phyloP scores from a whole-genome alignment of 2,329 filamentous ascomycete species.

The Diaporthe sp. region DNA sequence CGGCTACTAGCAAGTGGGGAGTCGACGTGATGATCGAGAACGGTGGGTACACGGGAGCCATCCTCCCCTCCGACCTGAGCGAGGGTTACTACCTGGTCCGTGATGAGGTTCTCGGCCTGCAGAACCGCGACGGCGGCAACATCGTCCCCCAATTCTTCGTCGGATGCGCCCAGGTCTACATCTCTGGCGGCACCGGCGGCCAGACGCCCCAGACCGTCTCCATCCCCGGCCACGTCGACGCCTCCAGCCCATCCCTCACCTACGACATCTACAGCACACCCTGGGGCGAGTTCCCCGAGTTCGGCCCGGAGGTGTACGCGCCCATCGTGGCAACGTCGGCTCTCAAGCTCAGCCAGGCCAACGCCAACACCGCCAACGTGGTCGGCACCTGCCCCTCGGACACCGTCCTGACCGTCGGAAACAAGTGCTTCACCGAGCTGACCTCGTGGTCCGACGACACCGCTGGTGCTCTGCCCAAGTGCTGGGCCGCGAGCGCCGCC shows the following conservation, averaged over 20 bases:
- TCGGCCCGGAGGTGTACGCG: conserved; percentile 19
- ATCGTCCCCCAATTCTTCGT: conserved; percentile 29
- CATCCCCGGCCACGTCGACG: conserved; percentile 11
- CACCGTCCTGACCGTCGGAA: conserved; percentile 23
- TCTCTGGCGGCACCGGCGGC: conserved; percentile 13
- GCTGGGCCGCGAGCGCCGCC: conserved; percentile 24
- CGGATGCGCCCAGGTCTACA: conserved; percentile 16
- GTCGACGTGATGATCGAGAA: conserved; percentile 27
- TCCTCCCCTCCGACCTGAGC: conserved; percentile 18
- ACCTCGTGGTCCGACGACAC: conserved; percentile 24
- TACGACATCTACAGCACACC: conserved; percentile 24
- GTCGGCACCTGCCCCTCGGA: conserved; percentile 3
- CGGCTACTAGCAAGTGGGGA: conserved; percentile 6
- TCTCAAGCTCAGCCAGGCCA: conserved; percentile 9
- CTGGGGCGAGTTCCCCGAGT: conserved; percentile 28
- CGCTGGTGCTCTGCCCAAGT: conserved; percentile 12
- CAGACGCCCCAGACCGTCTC: background rate
- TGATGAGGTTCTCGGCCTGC: conserved; percentile 26
- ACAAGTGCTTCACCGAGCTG: conserved; percentile 27
- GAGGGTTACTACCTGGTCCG: conserved; percentile 26
- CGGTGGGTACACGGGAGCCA: conserved; percentile 9
- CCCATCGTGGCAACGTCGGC: background rate
- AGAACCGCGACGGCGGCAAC: conserved; percentile 28
- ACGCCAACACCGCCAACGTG: background rate
- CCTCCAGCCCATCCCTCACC: conserved; percentile 18